phyloP scores from a whole-genome alignment of 805 yeast genomes.

The Candida vartiovaarae region DNA sequence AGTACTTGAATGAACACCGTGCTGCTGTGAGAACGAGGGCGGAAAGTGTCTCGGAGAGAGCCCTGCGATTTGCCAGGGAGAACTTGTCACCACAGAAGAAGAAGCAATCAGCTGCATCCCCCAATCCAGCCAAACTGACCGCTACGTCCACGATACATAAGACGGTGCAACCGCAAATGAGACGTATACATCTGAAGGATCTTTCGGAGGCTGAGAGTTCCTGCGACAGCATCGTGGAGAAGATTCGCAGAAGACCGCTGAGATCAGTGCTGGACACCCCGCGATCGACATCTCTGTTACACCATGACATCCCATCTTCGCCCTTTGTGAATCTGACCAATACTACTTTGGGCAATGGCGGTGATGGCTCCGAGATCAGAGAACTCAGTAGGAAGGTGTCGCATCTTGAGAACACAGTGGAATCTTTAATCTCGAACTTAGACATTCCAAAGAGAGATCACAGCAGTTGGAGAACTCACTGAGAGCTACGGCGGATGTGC shows the following conservation, averaged over 20 bases:
- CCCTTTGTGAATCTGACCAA: slow-evolving; percentile 5
- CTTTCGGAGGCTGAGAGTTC: slow-evolving; percentile 8
- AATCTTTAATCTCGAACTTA: slow-evolving; percentile 16
- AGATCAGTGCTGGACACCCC: not conserved
- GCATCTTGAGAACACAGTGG: slow-evolving; percentile 14
- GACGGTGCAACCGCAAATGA: not conserved
- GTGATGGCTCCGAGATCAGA: not conserved
- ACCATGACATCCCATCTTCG: slow-evolving; percentile 16
- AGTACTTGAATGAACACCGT: slow-evolving; percentile 1
- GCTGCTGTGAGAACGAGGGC: slow-evolving; percentile 11
- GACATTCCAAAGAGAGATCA: slow-evolving; percentile 16
- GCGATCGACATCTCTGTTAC: not conserved
- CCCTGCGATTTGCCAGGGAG: slow-evolving; percentile 12
- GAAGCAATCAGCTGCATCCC: not conserved
- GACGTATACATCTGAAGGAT: slow-evolving; percentile 6
- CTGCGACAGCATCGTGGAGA: slow-evolving; percentile 4
- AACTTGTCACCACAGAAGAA: slow-evolving; percentile 8
- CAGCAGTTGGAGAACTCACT: slow-evolving; percentile 11
- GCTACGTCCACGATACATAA: no score
- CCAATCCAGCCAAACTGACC: no score
- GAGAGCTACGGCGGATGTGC: slow-evolving; percentile 1
- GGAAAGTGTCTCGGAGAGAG: slow-evolving; percentile 12
- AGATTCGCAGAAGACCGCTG: slow-evolving; percentile 4
- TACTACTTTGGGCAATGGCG: not conserved
- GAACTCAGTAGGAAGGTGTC: slow-evolving; percentile 13